Evolutionary conservation across 1,284 basidiomycete species (phyloP), one percentile per base, ranked within the genome.

Genomic region (Boletus semigastroideus): DNA sequence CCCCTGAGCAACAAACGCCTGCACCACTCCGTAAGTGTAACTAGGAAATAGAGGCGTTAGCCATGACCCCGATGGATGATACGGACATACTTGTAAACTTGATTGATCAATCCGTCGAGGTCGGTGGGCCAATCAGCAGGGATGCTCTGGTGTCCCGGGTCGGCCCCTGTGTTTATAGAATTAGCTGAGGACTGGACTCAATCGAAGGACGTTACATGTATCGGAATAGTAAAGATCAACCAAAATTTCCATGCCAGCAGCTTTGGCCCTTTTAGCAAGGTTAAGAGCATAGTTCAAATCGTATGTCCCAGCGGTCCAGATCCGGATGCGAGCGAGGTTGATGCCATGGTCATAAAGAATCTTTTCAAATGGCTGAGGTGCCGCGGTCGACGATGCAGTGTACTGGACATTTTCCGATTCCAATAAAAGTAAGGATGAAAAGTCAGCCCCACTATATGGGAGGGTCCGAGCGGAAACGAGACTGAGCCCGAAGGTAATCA

Each of bases 401-500:
- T 48, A 58, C 37, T n/a, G 27, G 31, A 44, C 9, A n/a, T 52
- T 6, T 11, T 37, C 16, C 7, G 46, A 50, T 42, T 60, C 59
- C 14, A 58, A n/a, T 5, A 51, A 39, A 37, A 54, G 58, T 37
- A 60, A 42, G 13, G 55, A 58, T 2, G 60, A 60, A 49, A 63
- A 60, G 38, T 63, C 59, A 25, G 54, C 60, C 7, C 49, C 58
- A 40, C 4, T 22, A 17, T 57, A 57, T 9, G 0, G 46, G 48
- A 51, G 51, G 1, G 5, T 25, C 5, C 25, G 25, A 7, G 60
- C 46, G 38, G 59, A 51, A 40, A 51, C 44, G 14, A 60, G 33
- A 30, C 42, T 25, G 27, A 62, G 27, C 16, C 25, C 25, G 5
- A 49, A 41, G 17, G 28, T n/a, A 12, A 40, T 4, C 4, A 48